A percentile compares a stretch with the other conserved stretches of the same genome.
Conservation (phyloP, 2,329 filamentous ascomycete genomes). For the Exophiala bonariae region DNA sequence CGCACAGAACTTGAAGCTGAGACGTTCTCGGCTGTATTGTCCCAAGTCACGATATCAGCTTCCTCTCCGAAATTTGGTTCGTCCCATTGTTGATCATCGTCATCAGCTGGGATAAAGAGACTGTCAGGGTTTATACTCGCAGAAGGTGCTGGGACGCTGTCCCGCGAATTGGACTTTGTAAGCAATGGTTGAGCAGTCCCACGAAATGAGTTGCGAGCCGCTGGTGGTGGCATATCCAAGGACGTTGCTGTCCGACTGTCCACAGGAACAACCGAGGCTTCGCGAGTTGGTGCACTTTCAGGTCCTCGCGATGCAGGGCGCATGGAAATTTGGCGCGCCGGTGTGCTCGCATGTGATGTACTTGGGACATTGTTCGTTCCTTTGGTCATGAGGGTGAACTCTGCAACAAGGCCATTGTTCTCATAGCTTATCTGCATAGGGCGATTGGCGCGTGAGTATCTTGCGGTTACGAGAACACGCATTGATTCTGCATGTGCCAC, state of each 20-base stretch:
- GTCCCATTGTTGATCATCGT: slow-evolving; percentile 60
- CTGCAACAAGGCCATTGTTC: slow-evolving; percentile 55
- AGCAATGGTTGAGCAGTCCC: slow-evolving; percentile 20
- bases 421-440: slow-evolving; percentile 63
- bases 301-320: slow-evolving; percentile 37
- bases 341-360: slow-evolving; percentile 37
- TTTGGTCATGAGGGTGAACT: slow-evolving; percentile 66
- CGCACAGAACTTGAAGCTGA: slow-evolving; percentile 34
- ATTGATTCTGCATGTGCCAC: slow-evolving; percentile 63
- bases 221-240: slow-evolving; percentile 29
- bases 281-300: slow-evolving; percentile 2
- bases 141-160: slow-evolving; percentile 35
- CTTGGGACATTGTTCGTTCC: slow-evolving; percentile 51
- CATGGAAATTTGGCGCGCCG: slow-evolving; percentile 41
- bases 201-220: slow-evolving; percentile 6
- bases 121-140: slow-evolving; percentile 55
- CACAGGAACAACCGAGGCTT: slow-evolving; percentile 10
- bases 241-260: slow-evolving; percentile 6
- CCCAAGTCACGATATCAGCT: slow-evolving; percentile 41
- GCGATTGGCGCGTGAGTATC: slow-evolving; percentile 59
- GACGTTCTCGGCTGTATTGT: slow-evolving; percentile 63
- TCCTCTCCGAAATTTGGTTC: slow-evolving; percentile 56
- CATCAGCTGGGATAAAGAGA: slow-evolving; percentile 60
- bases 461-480: slow-evolving; percentile 54
- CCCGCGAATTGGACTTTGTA: slow-evolving; percentile 17